Evolutionary conservation across 1,139 yeast species (phyloP).

Genomic region (Keqinozyma sinolaborantium): DNA sequence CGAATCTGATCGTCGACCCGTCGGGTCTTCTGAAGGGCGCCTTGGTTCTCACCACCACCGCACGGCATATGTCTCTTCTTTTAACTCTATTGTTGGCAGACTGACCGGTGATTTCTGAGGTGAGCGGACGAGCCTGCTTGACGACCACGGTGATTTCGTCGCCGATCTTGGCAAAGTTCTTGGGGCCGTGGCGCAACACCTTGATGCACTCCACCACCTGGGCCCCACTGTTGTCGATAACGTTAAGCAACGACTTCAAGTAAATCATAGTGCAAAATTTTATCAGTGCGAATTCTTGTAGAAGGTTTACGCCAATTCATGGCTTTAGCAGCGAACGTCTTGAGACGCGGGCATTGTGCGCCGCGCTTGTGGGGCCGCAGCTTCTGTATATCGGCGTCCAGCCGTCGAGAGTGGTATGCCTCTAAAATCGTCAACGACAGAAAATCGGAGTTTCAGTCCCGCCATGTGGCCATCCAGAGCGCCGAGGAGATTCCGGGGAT

Average conservation of each 20-base stretch:
- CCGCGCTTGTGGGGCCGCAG: too few species aligned
- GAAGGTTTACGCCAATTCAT: not conserved
- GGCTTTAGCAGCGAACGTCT: too few species aligned
- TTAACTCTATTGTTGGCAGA: constrained; percentile 78
- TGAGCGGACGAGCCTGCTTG: constrained; percentile 80
- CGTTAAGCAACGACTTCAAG: constrained; percentile 82
- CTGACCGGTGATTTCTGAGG: constrained; percentile 61
- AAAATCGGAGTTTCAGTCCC: constrained; percentile 63
- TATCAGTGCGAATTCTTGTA: not conserved
- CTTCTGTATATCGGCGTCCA: too few species aligned
- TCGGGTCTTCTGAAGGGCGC: constrained; percentile 83
- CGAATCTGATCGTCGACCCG: constrained; percentile 84
- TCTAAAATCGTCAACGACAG: constrained; percentile 32
- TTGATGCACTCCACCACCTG: constrained; percentile 94
- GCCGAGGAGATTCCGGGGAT: constrained; percentile 36
- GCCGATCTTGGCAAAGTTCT: constrained; percentile 78
- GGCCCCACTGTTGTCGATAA: constrained; percentile 94
- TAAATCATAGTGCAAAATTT: constrained; percentile 56
- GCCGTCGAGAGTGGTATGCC: constrained; percentile 25
- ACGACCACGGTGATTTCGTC: constrained; percentile 94
- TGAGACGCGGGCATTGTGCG: too few species aligned
- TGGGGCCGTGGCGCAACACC: constrained; percentile 85
- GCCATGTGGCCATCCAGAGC: constrained; percentile 36
- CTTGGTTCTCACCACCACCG: constrained; percentile 90
- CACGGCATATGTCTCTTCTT: constrained; percentile 94